phyloP scores from a whole-genome alignment of 108 stramenopile species.

The Nitzschia inconspicua region DNA sequence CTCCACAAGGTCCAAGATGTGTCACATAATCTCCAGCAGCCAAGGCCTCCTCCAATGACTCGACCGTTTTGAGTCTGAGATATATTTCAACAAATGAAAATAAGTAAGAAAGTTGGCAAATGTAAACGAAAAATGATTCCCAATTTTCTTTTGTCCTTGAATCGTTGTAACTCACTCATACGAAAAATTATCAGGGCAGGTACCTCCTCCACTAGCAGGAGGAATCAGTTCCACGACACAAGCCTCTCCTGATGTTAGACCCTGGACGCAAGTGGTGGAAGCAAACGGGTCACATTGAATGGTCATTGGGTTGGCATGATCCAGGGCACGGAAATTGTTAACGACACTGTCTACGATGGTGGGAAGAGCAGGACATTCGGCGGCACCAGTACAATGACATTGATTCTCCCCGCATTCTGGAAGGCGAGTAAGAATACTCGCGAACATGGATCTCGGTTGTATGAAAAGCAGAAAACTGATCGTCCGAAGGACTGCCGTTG shows the following conservation, averaged over 20 bases:
- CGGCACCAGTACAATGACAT: constrained; percentile 2
- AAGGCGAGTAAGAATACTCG: no score
- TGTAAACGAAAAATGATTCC: background rate
- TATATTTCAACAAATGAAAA: background rate
- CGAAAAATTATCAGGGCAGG: background rate
- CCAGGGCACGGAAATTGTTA: background rate
- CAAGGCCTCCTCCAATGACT: background rate
- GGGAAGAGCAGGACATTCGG: constrained; percentile 1
- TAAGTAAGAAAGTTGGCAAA: background rate
- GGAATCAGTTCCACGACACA: constrained; percentile 10
- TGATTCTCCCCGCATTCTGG: no score
- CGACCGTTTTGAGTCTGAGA: background rate
- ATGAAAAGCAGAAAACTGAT: no score
- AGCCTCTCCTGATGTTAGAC: constrained; percentile 1
- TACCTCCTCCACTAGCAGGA: background rate
- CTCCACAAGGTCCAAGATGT: constrained; percentile 2
- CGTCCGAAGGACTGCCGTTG: no score
- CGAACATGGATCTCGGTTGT: no score
- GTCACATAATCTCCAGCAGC: constrained; percentile 1
- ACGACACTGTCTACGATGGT: background rate
- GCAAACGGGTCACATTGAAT: background rate
- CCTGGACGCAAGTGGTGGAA: background rate
- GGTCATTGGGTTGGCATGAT: background rate
- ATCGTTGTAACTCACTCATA: background rate
- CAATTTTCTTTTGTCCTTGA: no score